Evolutionary conservation across 371 early-diverging fungal genomes (phyloP).

Genomic region (Circinella minor): DNA sequence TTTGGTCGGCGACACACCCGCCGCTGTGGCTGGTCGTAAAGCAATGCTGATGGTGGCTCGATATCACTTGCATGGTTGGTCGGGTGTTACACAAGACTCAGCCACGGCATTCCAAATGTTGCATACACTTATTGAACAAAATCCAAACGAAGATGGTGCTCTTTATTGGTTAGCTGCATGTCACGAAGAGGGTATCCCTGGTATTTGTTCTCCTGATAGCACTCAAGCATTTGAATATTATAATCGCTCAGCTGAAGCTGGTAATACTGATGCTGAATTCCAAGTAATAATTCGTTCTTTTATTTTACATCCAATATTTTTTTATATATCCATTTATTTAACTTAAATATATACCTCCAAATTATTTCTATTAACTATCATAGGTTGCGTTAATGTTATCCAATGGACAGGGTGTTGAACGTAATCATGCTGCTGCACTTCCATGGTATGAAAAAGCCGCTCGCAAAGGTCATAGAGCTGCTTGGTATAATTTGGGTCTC

Average conservation of each 20-base stretch:
- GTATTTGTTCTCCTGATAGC: constrained; percentile 19
- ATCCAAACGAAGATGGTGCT: constrained; percentile 19
- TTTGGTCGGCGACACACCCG: constrained; percentile 1
- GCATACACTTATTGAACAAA: constrained; percentile 13
- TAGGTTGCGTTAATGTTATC: constrained; percentile 39
- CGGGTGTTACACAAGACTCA: constrained; percentile 22
- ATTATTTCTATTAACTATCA: neutral
- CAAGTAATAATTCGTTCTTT: constrained; percentile 21
- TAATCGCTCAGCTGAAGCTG: constrained; percentile 22
- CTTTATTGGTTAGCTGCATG: constrained; percentile 39
- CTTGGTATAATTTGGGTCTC: constrained; percentile 42
- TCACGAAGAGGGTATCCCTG: constrained; percentile 35
- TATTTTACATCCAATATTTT: no score
- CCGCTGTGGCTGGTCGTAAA: constrained; percentile 22
- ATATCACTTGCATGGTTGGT: constrained; percentile 37
- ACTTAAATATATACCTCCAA: no score
- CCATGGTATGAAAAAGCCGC: constrained; percentile 57
- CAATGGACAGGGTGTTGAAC: constrained; percentile 48
- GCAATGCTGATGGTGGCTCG: constrained; percentile 38
- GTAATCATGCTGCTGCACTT: constrained; percentile 42
- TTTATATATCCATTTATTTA: no score
- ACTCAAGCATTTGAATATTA: constrained; percentile 31
- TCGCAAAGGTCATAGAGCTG: constrained; percentile 40
- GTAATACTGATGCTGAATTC: constrained; percentile 34
- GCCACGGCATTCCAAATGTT: constrained; percentile 26